phyloP scores from a whole-genome alignment of 1,284 basidiomycete species.

The Gomphus bonarii region DNA sequence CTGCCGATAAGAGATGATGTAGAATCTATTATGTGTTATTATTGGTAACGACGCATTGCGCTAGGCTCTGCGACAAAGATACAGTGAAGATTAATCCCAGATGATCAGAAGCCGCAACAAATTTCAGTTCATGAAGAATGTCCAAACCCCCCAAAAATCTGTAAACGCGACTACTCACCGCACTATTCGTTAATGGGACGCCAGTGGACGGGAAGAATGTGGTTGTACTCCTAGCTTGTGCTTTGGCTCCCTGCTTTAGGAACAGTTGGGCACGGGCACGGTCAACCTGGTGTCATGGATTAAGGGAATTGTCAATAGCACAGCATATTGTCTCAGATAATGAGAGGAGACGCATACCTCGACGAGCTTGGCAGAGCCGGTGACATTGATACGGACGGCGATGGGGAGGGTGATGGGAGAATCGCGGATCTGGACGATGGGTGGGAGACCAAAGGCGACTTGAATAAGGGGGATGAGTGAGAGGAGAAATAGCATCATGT shows the following conservation, averaged over 20 bases:
- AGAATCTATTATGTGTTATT: too few relatives aligned
- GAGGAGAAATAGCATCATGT: background rate
- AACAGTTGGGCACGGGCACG: background rate
- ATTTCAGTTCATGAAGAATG: too few relatives aligned
- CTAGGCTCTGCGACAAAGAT: too few relatives aligned
- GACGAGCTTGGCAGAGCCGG: background rate
- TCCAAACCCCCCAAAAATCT: too few relatives aligned
- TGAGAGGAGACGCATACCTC: background rate
- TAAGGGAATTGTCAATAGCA: background rate
- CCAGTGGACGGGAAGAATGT: background rate
- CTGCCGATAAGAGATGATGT: too few relatives aligned
- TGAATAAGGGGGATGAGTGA: background rate
- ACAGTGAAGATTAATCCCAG: too few relatives aligned
- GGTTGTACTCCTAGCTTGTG: background rate
- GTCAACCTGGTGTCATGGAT: background rate
- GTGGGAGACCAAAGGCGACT: background rate
- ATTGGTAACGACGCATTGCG: too few relatives aligned
- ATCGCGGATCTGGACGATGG: background rate
- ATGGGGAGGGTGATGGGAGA: background rate
- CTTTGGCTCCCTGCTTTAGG: background rate
- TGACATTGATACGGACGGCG: background rate
- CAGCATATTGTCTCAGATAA: background rate
- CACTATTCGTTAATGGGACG: background rate
- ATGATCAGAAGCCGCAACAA: too few relatives aligned
- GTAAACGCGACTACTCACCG: background rate